Conservation (phyloP, 2,329 filamentous ascomycete genomes). For the Colletotrichum phormii region DNA sequence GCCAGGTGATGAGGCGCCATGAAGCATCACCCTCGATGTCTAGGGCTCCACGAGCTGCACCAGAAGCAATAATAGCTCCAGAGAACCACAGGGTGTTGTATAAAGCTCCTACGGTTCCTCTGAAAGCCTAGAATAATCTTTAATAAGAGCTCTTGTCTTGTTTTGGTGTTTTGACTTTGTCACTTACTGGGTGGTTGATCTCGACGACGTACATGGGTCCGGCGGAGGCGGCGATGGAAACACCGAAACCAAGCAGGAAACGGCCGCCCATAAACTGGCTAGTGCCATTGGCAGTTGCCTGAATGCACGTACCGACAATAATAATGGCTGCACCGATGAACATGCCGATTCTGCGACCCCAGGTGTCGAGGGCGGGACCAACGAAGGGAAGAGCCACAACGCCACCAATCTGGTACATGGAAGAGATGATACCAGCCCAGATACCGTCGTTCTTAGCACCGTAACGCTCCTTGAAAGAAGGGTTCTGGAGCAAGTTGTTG, state of each 20-base stretch:
- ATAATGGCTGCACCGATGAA: constrained; percentile 56
- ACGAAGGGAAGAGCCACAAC: constrained; percentile 59
- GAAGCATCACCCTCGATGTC: constrained; percentile 51
- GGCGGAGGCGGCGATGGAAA: constrained; percentile 58
- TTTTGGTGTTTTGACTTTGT: neutral
- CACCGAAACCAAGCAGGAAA: constrained; percentile 71
- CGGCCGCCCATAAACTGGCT: constrained; percentile 65
- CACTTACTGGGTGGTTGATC: constrained; percentile 52
- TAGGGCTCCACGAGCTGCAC: constrained; percentile 57
- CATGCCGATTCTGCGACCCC: constrained; percentile 59
- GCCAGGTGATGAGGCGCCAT: constrained; percentile 57
- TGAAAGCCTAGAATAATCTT: constrained; percentile 45
- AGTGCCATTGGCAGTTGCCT: constrained; percentile 51
- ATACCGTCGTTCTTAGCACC: constrained; percentile 55
- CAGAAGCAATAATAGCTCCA: constrained; percentile 63
- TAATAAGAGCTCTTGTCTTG: neutral
- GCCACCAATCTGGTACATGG: constrained; percentile 65
- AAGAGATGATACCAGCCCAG: constrained; percentile 60
- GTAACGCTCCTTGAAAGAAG: constrained; percentile 53
- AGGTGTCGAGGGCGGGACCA: constrained; percentile 59
- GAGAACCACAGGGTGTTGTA: constrained; percentile 60
- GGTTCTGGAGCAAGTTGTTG: constrained; percentile 59
- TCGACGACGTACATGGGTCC: constrained; percentile 62
- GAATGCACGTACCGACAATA: constrained; percentile 58
- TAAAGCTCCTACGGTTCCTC: constrained; percentile 54